Percentiles rank a stretch among this genome's conserved stretches.
phyloP scores from a whole-genome alignment of 257 asterid species.

The Verbascum thapsus region DNA sequence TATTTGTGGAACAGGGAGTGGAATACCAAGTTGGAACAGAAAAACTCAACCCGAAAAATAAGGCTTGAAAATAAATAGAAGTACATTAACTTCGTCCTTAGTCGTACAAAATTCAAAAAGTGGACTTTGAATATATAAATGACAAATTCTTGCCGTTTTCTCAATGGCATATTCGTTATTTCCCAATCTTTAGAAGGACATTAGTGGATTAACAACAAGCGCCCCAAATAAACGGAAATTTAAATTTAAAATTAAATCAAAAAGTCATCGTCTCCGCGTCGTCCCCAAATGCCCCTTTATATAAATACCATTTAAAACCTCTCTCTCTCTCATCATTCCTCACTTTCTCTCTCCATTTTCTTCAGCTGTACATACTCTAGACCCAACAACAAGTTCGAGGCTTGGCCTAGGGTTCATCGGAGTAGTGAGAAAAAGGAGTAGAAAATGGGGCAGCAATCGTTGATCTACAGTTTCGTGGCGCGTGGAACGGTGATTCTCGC shows the following conservation, averaged over 20 bases:
- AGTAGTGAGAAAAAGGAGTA: slow-evolving; percentile 14
- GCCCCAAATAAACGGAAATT: not conserved
- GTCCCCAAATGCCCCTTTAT: slow-evolving; percentile 10
- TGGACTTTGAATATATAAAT: no score
- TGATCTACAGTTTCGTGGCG: slow-evolving; percentile 57
- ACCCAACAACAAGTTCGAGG: not conserved
- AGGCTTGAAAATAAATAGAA: no score
- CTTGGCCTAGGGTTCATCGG: slow-evolving; percentile 26
- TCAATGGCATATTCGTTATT: not conserved
- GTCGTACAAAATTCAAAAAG: no score
- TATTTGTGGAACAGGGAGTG: no score
- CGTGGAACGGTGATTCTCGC: slow-evolving; percentile 53
- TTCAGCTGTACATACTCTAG: not conserved
- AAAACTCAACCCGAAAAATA: no score
- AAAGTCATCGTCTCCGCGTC: slow-evolving; percentile 33
- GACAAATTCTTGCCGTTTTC: not conserved
- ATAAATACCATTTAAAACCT: not conserved
- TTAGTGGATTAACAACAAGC: not conserved
- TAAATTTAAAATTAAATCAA: not conserved
- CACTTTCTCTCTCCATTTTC: slow-evolving; percentile 28
- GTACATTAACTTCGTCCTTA: no score
- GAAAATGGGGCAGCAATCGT: slow-evolving; percentile 53
- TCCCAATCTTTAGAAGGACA: not conserved
- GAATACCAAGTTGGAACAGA: no score
- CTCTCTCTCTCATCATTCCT: not conserved